Evolutionary conservation across 495 filamentous ascomycete genomes (phyloP).

Genomic region (Chaetomium cochliodes): DNA sequence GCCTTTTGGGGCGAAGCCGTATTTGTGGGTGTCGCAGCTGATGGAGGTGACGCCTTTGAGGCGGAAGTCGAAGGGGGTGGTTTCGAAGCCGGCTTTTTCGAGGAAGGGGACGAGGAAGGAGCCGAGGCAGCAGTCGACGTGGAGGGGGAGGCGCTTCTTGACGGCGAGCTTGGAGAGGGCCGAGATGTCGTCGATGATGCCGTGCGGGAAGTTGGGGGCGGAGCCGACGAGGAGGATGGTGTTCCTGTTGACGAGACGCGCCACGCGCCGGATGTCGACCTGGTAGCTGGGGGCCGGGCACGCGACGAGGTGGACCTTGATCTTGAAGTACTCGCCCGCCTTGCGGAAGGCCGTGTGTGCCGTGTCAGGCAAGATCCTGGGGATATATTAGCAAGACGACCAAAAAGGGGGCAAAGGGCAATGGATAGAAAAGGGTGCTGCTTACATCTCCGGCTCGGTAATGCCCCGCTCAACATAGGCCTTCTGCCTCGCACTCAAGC

Average conservation of each 20-base stretch:
- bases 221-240: conserved; percentile 95
- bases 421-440: conserved; percentile 9
- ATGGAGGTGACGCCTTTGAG: conserved; percentile 93
- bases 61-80: conserved; percentile 87
- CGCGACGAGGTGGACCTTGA: conserved; percentile 85
- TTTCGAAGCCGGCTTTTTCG: conserved; percentile 83
- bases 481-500: conserved; percentile 83
- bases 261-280: conserved; percentile 72
- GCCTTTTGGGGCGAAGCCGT: conserved; percentile 97
- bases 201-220: conserved; percentile 96
- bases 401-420: too few species aligned
- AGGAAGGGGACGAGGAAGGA: conserved; percentile 94
- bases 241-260: conserved; percentile 89
- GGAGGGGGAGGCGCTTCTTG: conserved; percentile 75
- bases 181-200: conserved; percentile 93
- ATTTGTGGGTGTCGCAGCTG: conserved; percentile 96
- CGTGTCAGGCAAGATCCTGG: conserved; percentile 87
- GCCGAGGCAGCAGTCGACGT: conserved; percentile 96
- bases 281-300: conserved; percentile 84
- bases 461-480: conserved; percentile 79
- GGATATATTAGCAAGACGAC: background rate
- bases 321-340: conserved; percentile 89
- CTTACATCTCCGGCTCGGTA: conserved; percentile 92
- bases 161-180: conserved; percentile 80
- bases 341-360: conserved; percentile 96